These are phyloP conservation scores for Pseudodiploospora longispora DNA, from an alignment of 2,329 filamentous ascomycete species.

Conservation along the genomic window DNA sequence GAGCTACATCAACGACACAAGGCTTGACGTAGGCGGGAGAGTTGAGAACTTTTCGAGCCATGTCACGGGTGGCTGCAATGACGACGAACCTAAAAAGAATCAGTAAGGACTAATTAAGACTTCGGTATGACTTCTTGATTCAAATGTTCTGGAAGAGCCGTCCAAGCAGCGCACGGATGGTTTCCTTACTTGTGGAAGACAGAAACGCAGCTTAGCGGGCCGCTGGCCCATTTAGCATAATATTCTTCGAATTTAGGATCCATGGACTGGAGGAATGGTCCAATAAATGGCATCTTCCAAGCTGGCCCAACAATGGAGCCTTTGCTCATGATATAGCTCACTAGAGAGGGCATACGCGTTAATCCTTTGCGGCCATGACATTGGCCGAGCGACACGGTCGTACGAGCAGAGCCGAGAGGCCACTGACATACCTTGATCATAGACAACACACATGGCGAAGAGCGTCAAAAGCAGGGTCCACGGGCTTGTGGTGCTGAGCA, in stretches of 20 bases:
- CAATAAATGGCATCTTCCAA: constrained; percentile 79
- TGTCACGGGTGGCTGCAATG: constrained; percentile 88
- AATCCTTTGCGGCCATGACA: background rate
- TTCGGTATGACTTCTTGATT: background rate
- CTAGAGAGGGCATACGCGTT: constrained; percentile 32
- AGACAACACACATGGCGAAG: constrained; percentile 63
- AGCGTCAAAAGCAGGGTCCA: constrained; percentile 62
- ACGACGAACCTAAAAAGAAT: constrained; percentile 69
- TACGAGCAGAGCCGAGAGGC: background rate
- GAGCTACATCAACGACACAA: constrained; percentile 88
- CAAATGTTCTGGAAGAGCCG: background rate
- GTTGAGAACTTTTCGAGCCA: constrained; percentile 95
- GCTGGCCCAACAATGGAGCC: constrained; percentile 66
- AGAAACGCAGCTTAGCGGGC: constrained; percentile 88
- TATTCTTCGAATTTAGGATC: constrained; percentile 90
- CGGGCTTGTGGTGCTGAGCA: constrained; percentile 48
- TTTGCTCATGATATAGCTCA: constrained; percentile 67
- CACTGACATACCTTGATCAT: constrained; percentile 72
- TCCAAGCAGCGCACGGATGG: background rate
- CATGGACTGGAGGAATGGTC: constrained; percentile 89
- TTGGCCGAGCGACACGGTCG: background rate
- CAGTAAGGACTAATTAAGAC: background rate
- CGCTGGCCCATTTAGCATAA: constrained; percentile 85
- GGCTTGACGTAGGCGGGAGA: constrained; percentile 88
- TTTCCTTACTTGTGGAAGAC: constrained; percentile 90